Evolutionary conservation across 495 filamentous ascomycete species (phyloP), one percentile per base, ranked within the genome.

Genomic region (Astrothelium macrocarpum): DNA sequence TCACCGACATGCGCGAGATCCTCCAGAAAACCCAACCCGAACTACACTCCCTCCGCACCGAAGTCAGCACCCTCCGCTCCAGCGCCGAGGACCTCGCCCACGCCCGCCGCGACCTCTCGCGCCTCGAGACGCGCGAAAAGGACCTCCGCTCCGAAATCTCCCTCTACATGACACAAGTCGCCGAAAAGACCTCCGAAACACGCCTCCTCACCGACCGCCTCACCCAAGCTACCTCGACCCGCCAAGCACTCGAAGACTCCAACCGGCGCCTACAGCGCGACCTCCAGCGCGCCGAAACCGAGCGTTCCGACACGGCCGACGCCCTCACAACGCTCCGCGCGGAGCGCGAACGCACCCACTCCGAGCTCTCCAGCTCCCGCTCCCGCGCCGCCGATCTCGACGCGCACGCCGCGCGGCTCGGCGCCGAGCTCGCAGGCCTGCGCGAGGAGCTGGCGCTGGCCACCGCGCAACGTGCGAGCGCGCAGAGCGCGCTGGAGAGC

Each of bases 21-120:
- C 76, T 96, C 11, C 87, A 93, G 60, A 95, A 92, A 70, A 78
- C 87, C 11, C 90, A 97, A 66, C 89, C 91, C 0, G 94, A 98
- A 73, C 78, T 97, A 23, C 84, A 82, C 66, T 82, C 79, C 20
- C 76, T 97, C 10, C 83, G 89, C 10, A 82, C 82, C 42, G 94
- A 97, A 65, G 86, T 87, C 39, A 80, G 85, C 0, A 82, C 86
- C 14, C 76, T 96, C 43, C 89, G 86, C 75, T 75, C 76, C 1
- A 76, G 83, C 14, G 90, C 88, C 66, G 87, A 90, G 59, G 87
- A 90, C 45, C 80, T 96, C 5, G 78, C 78, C 12, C 80, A 82
- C 45, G 88, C 88, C 71, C 81, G 81, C 23, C 76, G 78, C 0
- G 88, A 95, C 62, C 67, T 97, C 49, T 86, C 84, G 42, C 79